phyloP scores from a whole-genome alignment of 495 filamentous ascomycete genomes.

The Thozetella sp. region DNA sequence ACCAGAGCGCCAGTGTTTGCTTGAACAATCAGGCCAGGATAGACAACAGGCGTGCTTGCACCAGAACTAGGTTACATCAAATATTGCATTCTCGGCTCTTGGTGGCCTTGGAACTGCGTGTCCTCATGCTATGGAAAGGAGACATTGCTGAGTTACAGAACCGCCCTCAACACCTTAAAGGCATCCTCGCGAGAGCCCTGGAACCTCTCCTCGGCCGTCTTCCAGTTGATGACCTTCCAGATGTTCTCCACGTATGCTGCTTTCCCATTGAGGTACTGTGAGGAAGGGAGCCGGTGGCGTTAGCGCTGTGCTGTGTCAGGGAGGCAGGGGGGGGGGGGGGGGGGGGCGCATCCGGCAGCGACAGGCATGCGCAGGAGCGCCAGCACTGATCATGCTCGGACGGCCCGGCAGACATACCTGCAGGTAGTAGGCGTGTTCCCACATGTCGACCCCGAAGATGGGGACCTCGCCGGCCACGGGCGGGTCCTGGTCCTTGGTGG shows the following conservation, averaged over 20 bases:
- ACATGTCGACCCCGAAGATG: constrained; percentile 93
- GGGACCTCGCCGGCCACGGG: constrained; percentile 86
- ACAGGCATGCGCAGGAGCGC: too few species aligned
- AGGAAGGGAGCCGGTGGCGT: not conserved
- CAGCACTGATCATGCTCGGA: too few species aligned
- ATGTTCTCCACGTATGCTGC: constrained; percentile 94
- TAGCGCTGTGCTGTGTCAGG: constrained; percentile 6
- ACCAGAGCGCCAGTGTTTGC: too few species aligned
- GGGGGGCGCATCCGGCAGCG: not conserved
- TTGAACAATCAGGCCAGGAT: too few species aligned
- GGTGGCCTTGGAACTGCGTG: too few species aligned
- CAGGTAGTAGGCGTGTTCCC: constrained; percentile 75
- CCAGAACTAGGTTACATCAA: too few species aligned
- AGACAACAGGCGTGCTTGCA: too few species aligned
- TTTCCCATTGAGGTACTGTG: constrained; percentile 90
- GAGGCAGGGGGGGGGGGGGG: not conserved
- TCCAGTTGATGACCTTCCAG: constrained; percentile 99
- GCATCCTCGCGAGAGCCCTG: constrained; percentile 31
- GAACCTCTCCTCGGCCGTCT: constrained; percentile 86
- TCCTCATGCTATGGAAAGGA: too few species aligned
- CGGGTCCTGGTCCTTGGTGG: constrained; percentile 90
- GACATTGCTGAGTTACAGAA: constrained; percentile 21
- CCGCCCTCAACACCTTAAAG: constrained; percentile 31
- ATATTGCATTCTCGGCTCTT: too few species aligned
- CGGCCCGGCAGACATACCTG: constrained; percentile 93